Evolutionary conservation across 2,329 filamentous ascomycete species (phyloP), one percentile per base, ranked within the genome.

Genomic region (Trichoderma afroharzianum): DNA sequence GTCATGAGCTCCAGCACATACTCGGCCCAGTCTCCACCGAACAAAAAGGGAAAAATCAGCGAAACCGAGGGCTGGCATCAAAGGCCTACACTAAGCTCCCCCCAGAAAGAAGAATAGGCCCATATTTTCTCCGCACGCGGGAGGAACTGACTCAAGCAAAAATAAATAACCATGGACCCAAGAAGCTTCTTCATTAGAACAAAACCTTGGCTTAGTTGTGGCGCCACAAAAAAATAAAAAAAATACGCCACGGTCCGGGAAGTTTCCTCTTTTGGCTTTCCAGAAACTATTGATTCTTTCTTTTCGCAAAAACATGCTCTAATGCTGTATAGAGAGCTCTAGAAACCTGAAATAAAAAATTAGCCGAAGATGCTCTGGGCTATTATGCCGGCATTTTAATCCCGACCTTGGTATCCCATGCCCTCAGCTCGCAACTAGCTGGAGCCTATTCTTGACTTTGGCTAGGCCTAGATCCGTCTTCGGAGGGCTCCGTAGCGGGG

Each of bases 71-170:
- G 15, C 53, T 21, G n/a, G n/a, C n/a, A n/a, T n/a, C n/a, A n/a
- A n/a, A 24, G 21, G 11, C 47, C 47, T n/a, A n/a, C n/a, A n/a
- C n/a, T n/a, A n/a, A n/a, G n/a, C n/a, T 12, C 21, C 47, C 47
- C 43, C n/a, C n/a, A 53, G 47, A 53, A 11, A 53, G 15, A 15
- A 43, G 9, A 39, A 39, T 39, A 43, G 15, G 36, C 15, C 68
- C 68, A 70, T 70, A 70, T 61, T 70, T 70, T 63, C 68, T 63
- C 68, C 68, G 68, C 68, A 70, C 47, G 8, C 30, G 9, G 24
- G 8, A 8, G 14, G 30, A 62, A 6, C 58, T 55, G 58, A 53
- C 68, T 63, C 58, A 30, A 39, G 47, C 47, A 50, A 11, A 8
- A 43, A n/a, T 1, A n/a, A 18, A 43, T 43, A 43, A 43, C n/a